These are phyloP conservation scores for Ambrosia trifida DNA, from an alignment of 129 eudicot species.

Conservation along the genomic window DNA sequence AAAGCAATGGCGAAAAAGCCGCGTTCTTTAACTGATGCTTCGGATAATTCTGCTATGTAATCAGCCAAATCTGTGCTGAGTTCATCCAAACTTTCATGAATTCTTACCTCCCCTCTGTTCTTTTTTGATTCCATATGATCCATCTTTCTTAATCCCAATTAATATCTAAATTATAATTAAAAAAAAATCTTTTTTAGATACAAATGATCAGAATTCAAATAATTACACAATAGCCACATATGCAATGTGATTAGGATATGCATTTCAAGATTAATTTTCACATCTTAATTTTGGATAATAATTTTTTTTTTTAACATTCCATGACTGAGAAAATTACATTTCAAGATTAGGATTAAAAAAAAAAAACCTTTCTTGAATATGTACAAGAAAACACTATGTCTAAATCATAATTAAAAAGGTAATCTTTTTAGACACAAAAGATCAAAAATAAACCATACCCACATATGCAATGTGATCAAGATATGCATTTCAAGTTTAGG, in stretches of 20 bases:
- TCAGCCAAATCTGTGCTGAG: conserved; percentile 83
- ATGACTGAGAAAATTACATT: no score
- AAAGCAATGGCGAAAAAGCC: conserved; percentile 85
- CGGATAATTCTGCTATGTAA: conserved; percentile 86
- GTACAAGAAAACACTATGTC: conserved; percentile 11
- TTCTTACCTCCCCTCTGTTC: conserved; percentile 66
- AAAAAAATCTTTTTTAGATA: conserved; percentile 5
- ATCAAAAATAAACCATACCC: conserved; percentile 6
- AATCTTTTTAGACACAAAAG: neutral
- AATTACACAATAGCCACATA: conserved; percentile 13
- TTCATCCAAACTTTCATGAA: conserved; percentile 72
- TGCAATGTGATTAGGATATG: conserved; percentile 23
- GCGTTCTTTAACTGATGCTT: conserved; percentile 70
- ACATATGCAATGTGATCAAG: conserved; percentile 21
- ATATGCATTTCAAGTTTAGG: neutral
- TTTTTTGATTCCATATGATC: conserved; percentile 37
- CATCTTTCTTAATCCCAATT: conserved; percentile 46
- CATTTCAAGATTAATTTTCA: neutral
- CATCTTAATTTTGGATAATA: no score
- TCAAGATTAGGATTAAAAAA: neutral
- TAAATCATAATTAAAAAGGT: conserved; percentile 16
- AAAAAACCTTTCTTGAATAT: conserved; percentile 13
- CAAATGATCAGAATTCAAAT: neutral
- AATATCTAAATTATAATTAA: conserved; percentile 7
- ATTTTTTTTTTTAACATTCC: no score